Evolutionary conservation across 495 filamentous ascomycete species (phyloP), one percentile per base, ranked within the genome.

Genomic region (Aspergillus campestris): DNA sequence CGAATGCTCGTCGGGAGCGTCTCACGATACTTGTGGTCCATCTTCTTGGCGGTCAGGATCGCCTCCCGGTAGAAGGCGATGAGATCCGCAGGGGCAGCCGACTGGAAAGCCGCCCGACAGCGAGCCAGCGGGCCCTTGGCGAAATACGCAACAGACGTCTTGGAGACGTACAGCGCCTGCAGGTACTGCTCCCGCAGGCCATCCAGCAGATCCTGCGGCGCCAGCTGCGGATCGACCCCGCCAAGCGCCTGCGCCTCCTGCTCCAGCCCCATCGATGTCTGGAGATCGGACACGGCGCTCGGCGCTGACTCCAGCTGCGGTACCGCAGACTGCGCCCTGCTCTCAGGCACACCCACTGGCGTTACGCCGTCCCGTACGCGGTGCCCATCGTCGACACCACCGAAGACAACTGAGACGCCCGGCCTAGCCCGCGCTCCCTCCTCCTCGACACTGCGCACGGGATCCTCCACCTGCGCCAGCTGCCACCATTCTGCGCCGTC

Each of bases 91-190:
- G 59, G 42, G 10, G 32, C 50, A n/a, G 51, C 50, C 38, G 52
- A 53, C 52, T 84, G 78, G 49, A 94, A 88, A 31, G 80, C 79
- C 38, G 82, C 83, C 43, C 92, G 77, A 14, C 87, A 88, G 55
- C 89, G 78, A n/a, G 94, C 86, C 14, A 97, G 72, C 4, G 92
- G 89, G 1, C 92, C 92, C 71, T 98, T 98, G 13, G 91, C 86
- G 70, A 97, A 98, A 61, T 95, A 98, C 51, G 91, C 94, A 54
- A 97, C 67, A 9, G 92, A 92, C 15, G 88, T 84, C 81, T 86
- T 92, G 6, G 92, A 92, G 34, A 88, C 71, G 67, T 96, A 97
- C n/a, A 97, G 71, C 12, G 85, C 80, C 38, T 96, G 86, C 37
- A 88, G 64, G 67, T 96, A 96, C 50, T 95, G 87, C 27, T 67